phyloP scores from a whole-genome alignment of 129 eudicot species.

The Centaurea solstitialis region DNA sequence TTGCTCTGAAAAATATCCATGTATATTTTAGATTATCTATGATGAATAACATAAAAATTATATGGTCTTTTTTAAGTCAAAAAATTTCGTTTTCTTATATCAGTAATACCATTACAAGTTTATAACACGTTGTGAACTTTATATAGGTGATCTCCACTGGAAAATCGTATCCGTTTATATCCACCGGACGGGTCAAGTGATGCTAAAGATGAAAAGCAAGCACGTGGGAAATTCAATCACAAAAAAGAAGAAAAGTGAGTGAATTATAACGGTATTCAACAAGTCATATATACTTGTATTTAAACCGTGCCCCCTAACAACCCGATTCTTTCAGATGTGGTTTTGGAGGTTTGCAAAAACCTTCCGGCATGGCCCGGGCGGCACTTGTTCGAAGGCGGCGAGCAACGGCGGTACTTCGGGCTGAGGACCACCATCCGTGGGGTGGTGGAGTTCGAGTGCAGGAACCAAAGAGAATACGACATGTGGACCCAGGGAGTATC shows the following conservation, averaged over 20 bases:
- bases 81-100: not conserved
- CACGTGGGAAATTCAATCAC: constrained; percentile 86
- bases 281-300: not conserved
- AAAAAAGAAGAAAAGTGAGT: constrained; percentile 91
- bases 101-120: not conserved
- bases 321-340: constrained; percentile 54
- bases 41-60: not conserved
- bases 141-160: constrained; percentile 95
- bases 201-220: constrained; percentile 98
- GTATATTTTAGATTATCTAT: too few relatives aligned
- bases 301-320: not conserved
- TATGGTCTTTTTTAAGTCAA: not conserved
- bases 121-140: not conserved
- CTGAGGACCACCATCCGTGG: constrained; percentile 75
- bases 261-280: not conserved
- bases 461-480: constrained; percentile 75
- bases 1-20: not conserved
- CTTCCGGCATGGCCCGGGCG: constrained; percentile 96
- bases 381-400: constrained; percentile 77
- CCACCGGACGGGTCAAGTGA: constrained; percentile 81
- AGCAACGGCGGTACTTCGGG: constrained; percentile 91
- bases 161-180: constrained; percentile 89
- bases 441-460: constrained; percentile 87
- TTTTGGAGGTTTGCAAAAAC: constrained; percentile 79
- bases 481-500: constrained; percentile 97